Base-by-base conservation (phyloP, 2,329 filamentous ascomycete species). In the Diaporthe citri region DNA sequence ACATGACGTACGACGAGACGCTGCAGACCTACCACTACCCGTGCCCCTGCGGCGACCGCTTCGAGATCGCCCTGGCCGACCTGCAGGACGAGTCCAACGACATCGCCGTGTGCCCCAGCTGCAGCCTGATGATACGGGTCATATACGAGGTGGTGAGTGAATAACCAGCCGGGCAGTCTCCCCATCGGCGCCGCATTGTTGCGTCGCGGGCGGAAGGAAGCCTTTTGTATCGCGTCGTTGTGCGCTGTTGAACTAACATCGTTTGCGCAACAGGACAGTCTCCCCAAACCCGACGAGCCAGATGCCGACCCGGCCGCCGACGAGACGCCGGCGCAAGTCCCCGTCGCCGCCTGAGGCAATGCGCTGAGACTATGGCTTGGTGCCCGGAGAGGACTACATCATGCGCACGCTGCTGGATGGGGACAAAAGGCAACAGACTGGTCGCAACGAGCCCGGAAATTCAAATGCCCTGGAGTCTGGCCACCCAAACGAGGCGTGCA, bases 21-120 rank as follows among this genome's bases (percentile, higher is more conserved):
- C 90, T 95, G 55, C 93, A 98, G 83, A 93, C 98, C 79, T 99
- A 98, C 87, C 94, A 96, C 86, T 98, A 97, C 84, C 97, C 97
- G 20, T 99, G 97, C 83, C 97, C 97, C 1, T 99, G 97, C 85
- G 97, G 97, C 87, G 97, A 99, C 86, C 91, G 94, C 76, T 99
- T 99, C 86, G 94, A 98, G 86, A 98, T 97, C 81, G 90, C 90
- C 28, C 91, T 98, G 73, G 91, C 89, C 73, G 96, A 98, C 83
- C 87, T 99, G 80, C 90, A 93, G 74, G 96, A 98, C 82, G 94
- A 95, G 77, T 92, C 96, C 83, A 86, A 81, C 77, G 96, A 98
- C 79, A 95, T 99, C 81, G 97, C 94, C n/a, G 94, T 98, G 15
- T 99, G 97, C 81, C 97, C 97, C 31, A 98, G 96, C 83, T 99